phyloP scores from a whole-genome alignment of 2,329 filamentous ascomycete species.

The Aspergillus candidus region DNA sequence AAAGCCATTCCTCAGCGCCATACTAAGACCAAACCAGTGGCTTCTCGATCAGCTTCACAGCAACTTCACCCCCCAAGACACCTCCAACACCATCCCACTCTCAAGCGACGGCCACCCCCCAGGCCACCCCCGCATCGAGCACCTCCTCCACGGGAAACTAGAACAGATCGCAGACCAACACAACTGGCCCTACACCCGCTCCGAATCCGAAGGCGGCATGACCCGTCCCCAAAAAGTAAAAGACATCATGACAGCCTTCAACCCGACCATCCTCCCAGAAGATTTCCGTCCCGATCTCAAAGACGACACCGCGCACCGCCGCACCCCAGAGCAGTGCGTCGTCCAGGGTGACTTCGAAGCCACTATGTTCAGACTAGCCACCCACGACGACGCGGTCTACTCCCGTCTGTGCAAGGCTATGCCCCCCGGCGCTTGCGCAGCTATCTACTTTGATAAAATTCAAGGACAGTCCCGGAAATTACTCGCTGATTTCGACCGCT shows the following conservation, averaged over 20 bases:
- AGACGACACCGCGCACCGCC: slow-evolving; percentile 27
- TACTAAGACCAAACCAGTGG: slow-evolving; percentile 29
- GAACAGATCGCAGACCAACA: slow-evolving; percentile 27
- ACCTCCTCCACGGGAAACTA: slow-evolving; percentile 27
- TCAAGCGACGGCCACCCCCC: slow-evolving; percentile 28
- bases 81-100: slow-evolving; percentile 24
- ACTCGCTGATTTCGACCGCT: slow-evolving; percentile 35
- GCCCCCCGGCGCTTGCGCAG: slow-evolving; percentile 36
- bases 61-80: slow-evolving; percentile 25
- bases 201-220: slow-evolving; percentile 25
- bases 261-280: slow-evolving; percentile 33
- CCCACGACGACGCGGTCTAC: slow-evolving; percentile 40
- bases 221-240: slow-evolving; percentile 34
- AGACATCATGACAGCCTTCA: slow-evolving; percentile 44
- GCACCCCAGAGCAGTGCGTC: slow-evolving; percentile 38
- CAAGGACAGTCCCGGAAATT: slow-evolving; percentile 30
- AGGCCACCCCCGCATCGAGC: slow-evolving; percentile 25
- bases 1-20: not conserved
- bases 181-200: slow-evolving; percentile 31
- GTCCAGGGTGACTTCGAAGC: slow-evolving; percentile 41
- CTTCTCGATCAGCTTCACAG: slow-evolving; percentile 37
- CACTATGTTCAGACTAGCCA: slow-evolving; percentile 41
- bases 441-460: slow-evolving; percentile 41
- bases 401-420: slow-evolving; percentile 38
- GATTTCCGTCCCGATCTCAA: slow-evolving; percentile 38